Evolutionary conservation across 1,284 basidiomycete species (phyloP).

Genomic region (Ustilago xerochloae): DNA sequence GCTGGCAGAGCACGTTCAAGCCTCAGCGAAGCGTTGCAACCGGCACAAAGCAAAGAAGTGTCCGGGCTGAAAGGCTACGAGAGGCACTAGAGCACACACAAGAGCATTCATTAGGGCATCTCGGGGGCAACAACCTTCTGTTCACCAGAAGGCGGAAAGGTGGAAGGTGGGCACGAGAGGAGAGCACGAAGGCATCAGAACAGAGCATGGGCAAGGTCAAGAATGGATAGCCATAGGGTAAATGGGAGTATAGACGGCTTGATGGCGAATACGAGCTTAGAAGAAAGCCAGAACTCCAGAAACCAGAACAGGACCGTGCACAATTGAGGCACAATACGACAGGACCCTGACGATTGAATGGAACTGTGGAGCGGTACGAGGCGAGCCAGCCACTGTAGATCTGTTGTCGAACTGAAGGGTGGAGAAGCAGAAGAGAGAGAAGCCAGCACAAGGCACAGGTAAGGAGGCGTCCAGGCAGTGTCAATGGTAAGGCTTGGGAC

Average conservation of each 20-base stretch:
- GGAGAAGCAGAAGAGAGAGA: background rate
- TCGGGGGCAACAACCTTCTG: background rate
- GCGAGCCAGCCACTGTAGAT: conserved; percentile 20
- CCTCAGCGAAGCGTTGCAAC: background rate
- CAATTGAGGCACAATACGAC: background rate
- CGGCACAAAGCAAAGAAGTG: background rate
- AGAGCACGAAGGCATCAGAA: conserved; percentile 3
- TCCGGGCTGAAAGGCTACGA: background rate
- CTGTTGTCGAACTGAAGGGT: conserved; percentile 7
- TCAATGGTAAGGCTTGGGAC: background rate
- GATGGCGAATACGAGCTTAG: conserved; percentile 37
- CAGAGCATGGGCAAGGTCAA: background rate
- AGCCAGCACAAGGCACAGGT: background rate
- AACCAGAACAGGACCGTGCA: conserved; percentile 20
- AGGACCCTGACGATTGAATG: conserved; percentile 18
- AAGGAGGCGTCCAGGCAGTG: background rate
- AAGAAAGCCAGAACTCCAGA: conserved; percentile 3
- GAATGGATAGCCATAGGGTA: conserved; percentile 6
- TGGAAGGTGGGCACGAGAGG: conserved; percentile 8
- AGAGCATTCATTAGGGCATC: background rate
- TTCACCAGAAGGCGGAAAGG: background rate
- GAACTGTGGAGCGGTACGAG: conserved; percentile 1
- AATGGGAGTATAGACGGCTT: conserved; percentile 15
- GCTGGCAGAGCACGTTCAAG: conserved; percentile 21
- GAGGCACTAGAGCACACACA: background rate